Evolutionary conservation across 2,329 filamentous ascomycete species (phyloP), one percentile per base, ranked within the genome.

Genomic region (Diaporthe humulicola): DNA sequence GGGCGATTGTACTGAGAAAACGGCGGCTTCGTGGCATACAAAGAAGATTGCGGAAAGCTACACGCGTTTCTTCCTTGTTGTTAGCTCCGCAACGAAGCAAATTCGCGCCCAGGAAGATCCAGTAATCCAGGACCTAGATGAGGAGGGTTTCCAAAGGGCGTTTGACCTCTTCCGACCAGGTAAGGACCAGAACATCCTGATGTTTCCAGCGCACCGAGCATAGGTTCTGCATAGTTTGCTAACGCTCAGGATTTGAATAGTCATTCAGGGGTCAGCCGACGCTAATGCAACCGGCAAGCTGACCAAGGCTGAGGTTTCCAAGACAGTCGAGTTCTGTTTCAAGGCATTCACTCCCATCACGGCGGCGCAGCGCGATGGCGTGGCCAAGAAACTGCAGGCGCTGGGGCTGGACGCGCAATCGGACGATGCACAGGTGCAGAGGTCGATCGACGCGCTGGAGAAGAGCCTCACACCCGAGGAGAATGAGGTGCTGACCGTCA

Each of bases 41-140:
- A 83, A 82, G 60, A 88, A 88, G 79, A 81, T 85, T 1, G 78
- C 80, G 3, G 86, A 87, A 60, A 82, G 82, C 5, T 89, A 89
- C 76, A 86, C 85, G 0, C 84, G 87, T 1, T 89, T 89, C 79
- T 77, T 88, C 30, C 75, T 88, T 0, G 79, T 86, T 1, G 84
- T 88, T 1, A 74, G 81, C 60, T 83, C 80, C 61, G 81, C 83
- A 1, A 75, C 80, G 17, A 81, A 83, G 77, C 87, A 88, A 77
- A 88, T 88, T 22, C 77, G 81, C 7, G 66, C 74, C 4, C 78
- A 83, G 40, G 82, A 86, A 10, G 78, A 84, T 70, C 82, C 84
- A 0, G 80, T 88, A 5, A 76, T 88, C 5, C 81, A 77, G 14
- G 85, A 87, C 71, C 81, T 81, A 17, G 81, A 86, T 36, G 86